Evolutionary conservation across 2,329 filamentous ascomycete species (phyloP), one percentile per base, ranked within the genome.

Genomic region (Exophiala sp.): DNA sequence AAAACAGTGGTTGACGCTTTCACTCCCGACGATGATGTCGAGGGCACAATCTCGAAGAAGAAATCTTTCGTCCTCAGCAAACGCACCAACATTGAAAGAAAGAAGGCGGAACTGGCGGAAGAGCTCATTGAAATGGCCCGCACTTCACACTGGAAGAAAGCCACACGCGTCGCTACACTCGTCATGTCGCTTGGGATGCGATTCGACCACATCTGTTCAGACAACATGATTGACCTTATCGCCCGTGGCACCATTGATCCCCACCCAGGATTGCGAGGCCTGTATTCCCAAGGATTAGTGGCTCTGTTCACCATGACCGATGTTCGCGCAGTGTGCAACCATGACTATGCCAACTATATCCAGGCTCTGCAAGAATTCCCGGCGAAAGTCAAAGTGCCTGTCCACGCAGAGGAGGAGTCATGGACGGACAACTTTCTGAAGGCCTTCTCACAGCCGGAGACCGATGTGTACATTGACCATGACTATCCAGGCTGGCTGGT

Each of bases 401-500:
- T 94, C 0, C 77, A 82, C 24, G 78, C 78, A n/a, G 81, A 88
- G 29, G 85, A 95, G 60, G 76, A 82, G 0, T 73, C 79, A 7
- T 95, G 88, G 77, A 98, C 93, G 0, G 68, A 83, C 47, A 79
- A 83, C 19, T 95, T 88, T 63, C 74, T 98, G 0, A 77, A 81
- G 1, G 78, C 80, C 18, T 98, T 98, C 65, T 82, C 83, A 8
- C 77, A 85, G 41, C 82, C 85, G 4, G 83, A 82, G 24, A 83
- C 88, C 0, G 83, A 95, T 56, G 95, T 94, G 66, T 94, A 90
- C 65, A 82, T 97, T 39, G 93, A 98, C 64, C 80, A 82, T 47
- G 91, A 97, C 64, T 86, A 94, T 64, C 88, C 91, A 3, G 93
- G 93, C 24, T 98, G 94, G 94, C 77, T 98, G 14, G 89, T 95